Evolutionary conservation across 352 stramenopile genomes (phyloP), one percentile per base, ranked within the genome.

Genomic region (Pythium vanterpoolii): DNA sequence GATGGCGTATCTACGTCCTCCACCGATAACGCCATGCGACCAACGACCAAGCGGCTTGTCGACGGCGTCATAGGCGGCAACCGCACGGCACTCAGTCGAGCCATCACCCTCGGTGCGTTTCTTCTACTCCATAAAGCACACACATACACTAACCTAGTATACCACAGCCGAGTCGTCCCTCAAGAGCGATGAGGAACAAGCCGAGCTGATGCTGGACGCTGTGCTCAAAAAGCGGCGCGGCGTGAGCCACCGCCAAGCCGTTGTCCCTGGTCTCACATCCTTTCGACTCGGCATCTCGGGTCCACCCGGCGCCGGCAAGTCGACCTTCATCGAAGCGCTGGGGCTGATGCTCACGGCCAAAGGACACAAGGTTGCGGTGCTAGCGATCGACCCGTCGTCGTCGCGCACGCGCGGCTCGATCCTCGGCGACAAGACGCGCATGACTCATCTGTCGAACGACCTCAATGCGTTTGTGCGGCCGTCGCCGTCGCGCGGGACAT

Each of bases 401-500:
- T 89, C 84, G 36, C 71, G 93, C 24, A 97, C 91, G 7, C 96
- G 97, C 13, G 97, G 97, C 13, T 98, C 92, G 26, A 98, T 99
- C 55, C 76, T 99, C 5, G 97, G 97, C 19, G 97, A 99, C 72
- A 99, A 99, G 66, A 99, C 97, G 1, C 84, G 97, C 42, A 99
- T 99, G 97, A 85, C 86, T 21, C 67, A 98, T 53, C 76, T 99
- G 30, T 96, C 89, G 2, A 89, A 95, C 49, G 75, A 98, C 49
- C 83, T 83, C 47, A 87, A 93, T 54, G 90, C 93, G 14, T 98
- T 98, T 56, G 87, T 98, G 47, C 90, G 95, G 16, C 92, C 92
- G 38, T 98, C 90, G 45, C 94, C 95, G 19, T 93, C 93, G 14
- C 71, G 87, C 18, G 93, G 93, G 7, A 91, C 90, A 11, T 64